Conservation (phyloP, 1,139 yeast species). For the Nakaseomyces bracarensis region DNA sequence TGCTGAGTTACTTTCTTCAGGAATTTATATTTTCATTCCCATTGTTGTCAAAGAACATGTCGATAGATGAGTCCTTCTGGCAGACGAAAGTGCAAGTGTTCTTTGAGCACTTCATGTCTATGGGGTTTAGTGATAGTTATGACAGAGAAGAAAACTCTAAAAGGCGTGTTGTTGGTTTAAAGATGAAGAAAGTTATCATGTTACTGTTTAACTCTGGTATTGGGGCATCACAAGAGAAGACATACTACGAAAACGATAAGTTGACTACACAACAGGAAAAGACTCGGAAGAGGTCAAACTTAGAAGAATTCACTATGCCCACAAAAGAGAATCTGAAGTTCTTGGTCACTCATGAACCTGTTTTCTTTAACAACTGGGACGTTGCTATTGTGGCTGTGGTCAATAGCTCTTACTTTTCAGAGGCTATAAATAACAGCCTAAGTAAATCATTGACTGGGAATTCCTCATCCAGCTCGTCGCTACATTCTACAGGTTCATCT, state of each 20-base stretch:
- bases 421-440: not conserved
- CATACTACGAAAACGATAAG: conserved; percentile 38
- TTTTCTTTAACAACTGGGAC: conserved; percentile 49
- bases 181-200: conserved; percentile 52
- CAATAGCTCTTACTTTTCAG: conserved; percentile 9
- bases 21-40: conserved; percentile 66
- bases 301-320: conserved; percentile 39
- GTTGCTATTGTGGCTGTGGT: conserved; percentile 61
- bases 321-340: conserved; percentile 48
- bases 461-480: conserved; percentile 8
- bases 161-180: conserved; percentile 53
- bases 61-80: conserved; percentile 62
- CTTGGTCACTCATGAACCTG: conserved; percentile 38
- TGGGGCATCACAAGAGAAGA: conserved; percentile 50
- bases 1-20: conserved; percentile 56
- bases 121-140: conserved; percentile 60
- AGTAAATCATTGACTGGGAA: conserved; percentile 3
- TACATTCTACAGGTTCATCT: not conserved
- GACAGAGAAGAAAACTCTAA: conserved; percentile 69
- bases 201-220: conserved; percentile 70
- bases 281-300: conserved; percentile 25
- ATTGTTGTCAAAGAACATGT: conserved; percentile 43
- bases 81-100: conserved; percentile 68
- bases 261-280: conserved; percentile 23
- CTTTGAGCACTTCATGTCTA: conserved; percentile 63